A percentile compares a stretch with the other conserved stretches of the same genome.
These are phyloP conservation scores for Penicillium sp. DNA, from an alignment of 2,329 filamentous ascomycete species.

Conservation along the genomic window DNA sequence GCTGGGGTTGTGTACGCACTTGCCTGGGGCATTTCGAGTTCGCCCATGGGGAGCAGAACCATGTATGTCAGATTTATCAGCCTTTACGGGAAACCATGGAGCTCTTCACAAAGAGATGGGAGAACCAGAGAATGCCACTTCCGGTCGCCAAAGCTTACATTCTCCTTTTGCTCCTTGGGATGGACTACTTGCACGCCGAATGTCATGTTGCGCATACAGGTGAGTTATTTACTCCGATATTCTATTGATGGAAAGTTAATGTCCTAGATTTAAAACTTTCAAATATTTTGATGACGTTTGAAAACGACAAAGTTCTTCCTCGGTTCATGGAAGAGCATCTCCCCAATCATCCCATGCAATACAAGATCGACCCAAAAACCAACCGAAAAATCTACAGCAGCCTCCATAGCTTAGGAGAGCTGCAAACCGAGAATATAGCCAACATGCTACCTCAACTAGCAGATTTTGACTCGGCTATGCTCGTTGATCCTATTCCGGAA, in stretches of 20 bases:
- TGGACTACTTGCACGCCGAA: background rate
- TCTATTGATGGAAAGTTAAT: too few species aligned
- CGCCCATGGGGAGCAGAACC: background rate
- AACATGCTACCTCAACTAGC: background rate
- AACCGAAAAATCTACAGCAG: background rate
- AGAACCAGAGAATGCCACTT: background rate
- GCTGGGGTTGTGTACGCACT: background rate
- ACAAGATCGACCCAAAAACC: background rate
- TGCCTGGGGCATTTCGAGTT: background rate
- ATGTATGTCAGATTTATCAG: background rate
- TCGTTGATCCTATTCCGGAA: conserved; percentile 6
- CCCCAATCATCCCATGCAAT: conserved; percentile 7
- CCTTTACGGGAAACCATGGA: background rate
- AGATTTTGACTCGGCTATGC: background rate
- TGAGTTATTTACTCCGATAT: background rate
- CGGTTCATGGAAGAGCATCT: background rate
- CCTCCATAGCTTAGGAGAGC: background rate
- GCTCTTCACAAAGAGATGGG: background rate
- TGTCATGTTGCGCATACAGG: background rate
- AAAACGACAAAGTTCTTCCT: conserved; percentile 1
- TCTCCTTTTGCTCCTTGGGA: background rate
- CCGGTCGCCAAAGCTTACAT: background rate
- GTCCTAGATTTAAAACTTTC: background rate
- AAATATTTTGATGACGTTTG: background rate
- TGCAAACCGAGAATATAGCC: background rate